Evolutionary conservation across 2,329 filamentous ascomycete genomes (phyloP), one percentile per base, ranked within the genome.

Genomic region (Plectosphaerella cucumerina): DNA sequence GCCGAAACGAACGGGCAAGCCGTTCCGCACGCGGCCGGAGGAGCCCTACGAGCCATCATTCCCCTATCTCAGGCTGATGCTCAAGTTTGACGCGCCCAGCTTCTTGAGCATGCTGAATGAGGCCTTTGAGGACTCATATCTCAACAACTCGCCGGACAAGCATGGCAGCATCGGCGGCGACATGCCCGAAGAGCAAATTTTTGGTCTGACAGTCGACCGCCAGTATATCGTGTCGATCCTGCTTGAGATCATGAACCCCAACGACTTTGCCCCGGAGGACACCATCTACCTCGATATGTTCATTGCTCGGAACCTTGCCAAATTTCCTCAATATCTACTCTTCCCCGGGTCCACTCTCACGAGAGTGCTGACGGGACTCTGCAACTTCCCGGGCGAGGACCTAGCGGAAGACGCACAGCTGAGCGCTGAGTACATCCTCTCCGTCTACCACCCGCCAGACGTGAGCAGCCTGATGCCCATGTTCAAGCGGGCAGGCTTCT

Each of bases 261-360:
- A 79, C 4, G 83, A 89, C 44, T 97, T 96, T 67, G 81, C 84
- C 1, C 70, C 85, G 0, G 83, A 88, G 54, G 91, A 97, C 63
- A 92, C 89, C 12, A 89, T 99, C 50, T 99, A 96, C 67, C 80
- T 99, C 43, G 91, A 99, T 69, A 99, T 99, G 91, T 99, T 99
- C 63, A 88, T 99, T 64, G 93, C 94, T 17, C 85, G 94, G 50
- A 99, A 96, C 64, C 73, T 99, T 47, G 90, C 95, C 4, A 99
- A 99, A 66, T 99, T 96, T 62, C 91, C 92, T 1, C 93, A 97
- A 65, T 97, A 97, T 62, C 85, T 99, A 47, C 80, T 97, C 11
- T 82, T 99, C 44, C 89, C 93, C 0, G 94, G 92, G 17, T 91
- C 89, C 3, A 87, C 89, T 2, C 76, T 99, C 1, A 89, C 91